Evolutionary conservation across 768 basidiomycete genomes (phyloP), one percentile per base, ranked within the genome.

Genomic region (Mrakia gelida): DNA sequence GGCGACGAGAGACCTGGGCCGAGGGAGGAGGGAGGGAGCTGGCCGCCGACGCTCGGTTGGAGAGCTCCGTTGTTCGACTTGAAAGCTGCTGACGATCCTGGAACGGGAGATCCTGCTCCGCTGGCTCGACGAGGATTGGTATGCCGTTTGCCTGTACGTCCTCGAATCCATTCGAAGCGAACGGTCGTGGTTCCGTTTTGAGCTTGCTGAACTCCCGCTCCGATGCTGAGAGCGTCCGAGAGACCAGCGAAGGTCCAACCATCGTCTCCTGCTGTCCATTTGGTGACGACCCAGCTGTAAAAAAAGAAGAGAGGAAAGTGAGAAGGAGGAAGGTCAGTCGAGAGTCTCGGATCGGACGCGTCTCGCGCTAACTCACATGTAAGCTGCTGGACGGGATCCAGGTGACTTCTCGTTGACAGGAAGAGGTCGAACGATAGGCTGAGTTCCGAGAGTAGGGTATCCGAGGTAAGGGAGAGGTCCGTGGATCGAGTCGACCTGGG

Each of bases 141-240:
- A 15, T 41, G 67, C 11, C 67, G 34, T n/a, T 70, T 70, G 38
- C 8, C 32, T 16, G 56, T 9, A n/a, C 45, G 32, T 10, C 77
- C 77, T 18, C 72, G 43, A 18, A 78, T 70, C 77, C 77, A 78
- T 45, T 78, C 77, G 38, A 78, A 78, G n/a, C 71, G 72, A 32
- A 73, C 72, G 21, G n/a, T 26, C 30, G 77, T 62, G 49, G 63
- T n/a, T 8, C 59, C 30, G 28, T 4, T 26, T 23, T 49, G 49
- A 3, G 49, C 32, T n/a, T 21, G 38, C 38, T 38, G 21, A 11
- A 38, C 16, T 32, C 45, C 32, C 3, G 28, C 21, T 3, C 26
- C 28, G 74, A 45, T 34, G 74, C 38, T 71, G 65, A 74, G 77
- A 9, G 72, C 56, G 62, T 78, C 70, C 34, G 77, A 61, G 13